Evolutionary conservation across 257 asterid species (phyloP), one percentile per base, ranked within the genome.

Genomic region (Striga asiatica): DNA sequence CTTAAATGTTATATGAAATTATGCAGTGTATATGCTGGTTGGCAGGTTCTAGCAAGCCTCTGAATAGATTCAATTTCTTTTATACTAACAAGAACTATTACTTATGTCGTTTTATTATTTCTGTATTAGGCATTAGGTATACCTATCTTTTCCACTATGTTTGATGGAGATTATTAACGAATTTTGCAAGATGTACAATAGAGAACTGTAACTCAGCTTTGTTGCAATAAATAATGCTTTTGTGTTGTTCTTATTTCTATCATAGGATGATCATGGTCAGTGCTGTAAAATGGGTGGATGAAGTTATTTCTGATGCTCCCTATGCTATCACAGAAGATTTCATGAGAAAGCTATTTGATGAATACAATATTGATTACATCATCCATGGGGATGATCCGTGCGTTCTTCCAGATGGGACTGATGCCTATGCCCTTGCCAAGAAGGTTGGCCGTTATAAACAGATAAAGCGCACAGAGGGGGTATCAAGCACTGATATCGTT

Each of bases 351-450:
- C 78, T 89, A 21, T 89, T 89, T 66, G 93, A 83, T 14, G 94
- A 83, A 72, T 86, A 89, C 71, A 72, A 80, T 52, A 83, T 86
- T 63, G 96, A 89, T 69, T 86, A 86, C 66, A 89, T 89, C 63
- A 89, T 86, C 66, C 96, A 89, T 31, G 98, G 98, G 50, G 97
- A 89, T 61, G 97, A 89, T 58, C 97, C 97, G 0, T 89, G 97
- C 50, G 75, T 89, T 61, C 95, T 89, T 45, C 94, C 95, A 19
- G 94, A 86, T 73, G 98, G 98, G 14, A 74, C 87, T 32, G 98
- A 89, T 71, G 98, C 98, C 35, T 89, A 86, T 72, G 98, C 96
- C 54, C 96, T 83, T 73, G 94, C 98, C 23, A 86, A 89, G 88
- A 78, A 83, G 66, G 97, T 68, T 56, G 95, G 96, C 25, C 93